Evolutionary conservation across 2,329 filamentous ascomycete species (phyloP), one percentile per base, ranked within the genome.

Genomic region (Curvularia lunata): DNA sequence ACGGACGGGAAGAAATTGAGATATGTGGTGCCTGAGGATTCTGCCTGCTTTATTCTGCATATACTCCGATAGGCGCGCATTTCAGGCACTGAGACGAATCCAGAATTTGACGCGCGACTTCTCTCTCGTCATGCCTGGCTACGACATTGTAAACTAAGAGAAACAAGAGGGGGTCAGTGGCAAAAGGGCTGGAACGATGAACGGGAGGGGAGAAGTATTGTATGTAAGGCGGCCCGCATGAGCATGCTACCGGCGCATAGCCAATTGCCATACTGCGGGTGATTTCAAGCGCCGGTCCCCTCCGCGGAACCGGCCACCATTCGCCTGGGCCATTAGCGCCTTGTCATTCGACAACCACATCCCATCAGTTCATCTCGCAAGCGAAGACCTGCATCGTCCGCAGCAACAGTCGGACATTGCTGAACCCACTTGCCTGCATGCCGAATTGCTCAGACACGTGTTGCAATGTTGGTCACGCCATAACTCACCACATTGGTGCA

Each of bases 171-270:
- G 25, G 30, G 9, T 27, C 5, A 2, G 18, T 13, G n/a, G 50
- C 23, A 41, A 45, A 27, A 27, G 18, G 46, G 23, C n/a, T n/a
- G 25, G 19, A 18, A 32, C 7, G 21, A 32, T 45, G 40, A 49
- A 58, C 51, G 51, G 45, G 45, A 46, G 51, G 55, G 45, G 43
- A 25, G 42, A 46, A 46, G n/a, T 34, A 46, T 40, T n/a, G 41
- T 30, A 30, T 27, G 43, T 38, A 32, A 27, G 23, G 32, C 55
- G 55, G 55, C 28, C 55, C 51, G 55, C 38, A 16, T 49, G 28
- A 43, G 48, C 27, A 53, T 21, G 43, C 49, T 53, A 56, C 8
- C 9, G 5, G 37, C 4, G 10, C 23, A 32, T 19, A 46, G 42
- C 25, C 40, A 50, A 55, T n/a, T 51, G 47, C 40, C 25, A 45